These are phyloP conservation scores for Plasmodium knowlesi DNA, from an alignment of 169 alveolate genomes.

Conservation along the genomic window DNA sequence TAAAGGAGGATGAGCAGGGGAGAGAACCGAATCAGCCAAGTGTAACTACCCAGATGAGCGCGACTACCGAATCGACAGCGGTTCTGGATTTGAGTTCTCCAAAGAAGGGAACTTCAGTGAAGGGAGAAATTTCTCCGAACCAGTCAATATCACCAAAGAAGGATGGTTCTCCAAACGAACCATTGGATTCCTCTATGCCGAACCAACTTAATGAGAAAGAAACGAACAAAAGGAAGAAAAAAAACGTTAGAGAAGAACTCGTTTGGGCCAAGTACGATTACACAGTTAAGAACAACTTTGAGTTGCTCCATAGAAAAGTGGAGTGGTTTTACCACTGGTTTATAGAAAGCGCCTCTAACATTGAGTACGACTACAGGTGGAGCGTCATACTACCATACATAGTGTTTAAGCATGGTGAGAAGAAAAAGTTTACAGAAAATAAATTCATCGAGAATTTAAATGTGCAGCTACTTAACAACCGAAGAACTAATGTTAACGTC, in stretches of 20 bases:
- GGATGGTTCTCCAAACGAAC: not conserved
- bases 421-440: slow-evolving; percentile 9
- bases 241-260: not conserved
- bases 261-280: slow-evolving; percentile 15
- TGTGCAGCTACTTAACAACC: not conserved
- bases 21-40: not conserved
- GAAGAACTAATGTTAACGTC: not conserved
- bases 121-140: not conserved
- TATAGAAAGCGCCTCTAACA: slow-evolving; percentile 81
- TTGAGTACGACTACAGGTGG: slow-evolving; percentile 78
- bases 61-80: not conserved
- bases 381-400: slow-evolving; percentile 77
- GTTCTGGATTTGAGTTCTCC: not conserved
- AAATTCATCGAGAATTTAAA: slow-evolving; percentile 36
- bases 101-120: not conserved
- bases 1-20: not conserved
- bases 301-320: slow-evolving; percentile 75
- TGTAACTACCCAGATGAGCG: not conserved
- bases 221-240: slow-evolving; percentile 19
- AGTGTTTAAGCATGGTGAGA: slow-evolving; percentile 44
- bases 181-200: not conserved
- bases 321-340: slow-evolving; percentile 85
- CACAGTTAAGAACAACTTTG: slow-evolving; percentile 37
- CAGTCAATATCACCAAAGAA: not conserved
- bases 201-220: slow-evolving; percentile 38